Conservation (phyloP, 2,329 filamentous ascomycete genomes). For the Knoxdaviesia capensis region DNA sequence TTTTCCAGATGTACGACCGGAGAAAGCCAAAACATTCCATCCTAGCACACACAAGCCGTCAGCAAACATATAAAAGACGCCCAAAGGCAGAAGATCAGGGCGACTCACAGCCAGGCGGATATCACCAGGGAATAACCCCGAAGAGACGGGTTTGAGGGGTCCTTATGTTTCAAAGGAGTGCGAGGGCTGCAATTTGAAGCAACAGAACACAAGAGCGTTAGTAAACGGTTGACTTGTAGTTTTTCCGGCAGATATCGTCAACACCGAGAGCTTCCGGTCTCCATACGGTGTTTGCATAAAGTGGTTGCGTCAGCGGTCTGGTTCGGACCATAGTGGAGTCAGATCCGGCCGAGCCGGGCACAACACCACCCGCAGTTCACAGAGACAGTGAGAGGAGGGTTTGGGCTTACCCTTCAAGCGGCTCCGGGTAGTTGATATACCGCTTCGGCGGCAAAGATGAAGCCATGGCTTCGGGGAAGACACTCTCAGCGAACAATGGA, state of each 20-base stretch:
- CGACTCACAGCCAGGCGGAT: constrained; percentile 29
- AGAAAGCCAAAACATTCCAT: constrained; percentile 34
- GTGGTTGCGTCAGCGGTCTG: neutral
- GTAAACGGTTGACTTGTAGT: neutral
- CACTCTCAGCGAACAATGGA: too few species aligned
- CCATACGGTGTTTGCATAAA: constrained; percentile 3
- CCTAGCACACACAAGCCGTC: constrained; percentile 11
- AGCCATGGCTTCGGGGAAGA: too few species aligned
- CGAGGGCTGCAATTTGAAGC: too few species aligned
- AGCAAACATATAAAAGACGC: neutral
- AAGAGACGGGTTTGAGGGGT: constrained; percentile 29
- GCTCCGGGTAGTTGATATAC: constrained; percentile 17
- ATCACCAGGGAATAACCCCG: constrained; percentile 31
- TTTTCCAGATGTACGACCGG: constrained; percentile 36
- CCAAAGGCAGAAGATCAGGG: neutral
- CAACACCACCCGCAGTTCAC: neutral
- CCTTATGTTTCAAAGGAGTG: too few species aligned
- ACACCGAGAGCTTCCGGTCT: constrained; percentile 11
- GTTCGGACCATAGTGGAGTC: too few species aligned
- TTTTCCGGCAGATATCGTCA: neutral
- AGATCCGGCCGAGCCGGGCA: neutral
- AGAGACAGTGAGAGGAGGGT: neutral
- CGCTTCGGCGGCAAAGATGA: neutral
- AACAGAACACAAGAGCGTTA: too few species aligned
- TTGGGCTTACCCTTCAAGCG: constrained; percentile 13